phyloP scores from a whole-genome alignment of 495 filamentous ascomycete species.

The Tuber magnatum region DNA sequence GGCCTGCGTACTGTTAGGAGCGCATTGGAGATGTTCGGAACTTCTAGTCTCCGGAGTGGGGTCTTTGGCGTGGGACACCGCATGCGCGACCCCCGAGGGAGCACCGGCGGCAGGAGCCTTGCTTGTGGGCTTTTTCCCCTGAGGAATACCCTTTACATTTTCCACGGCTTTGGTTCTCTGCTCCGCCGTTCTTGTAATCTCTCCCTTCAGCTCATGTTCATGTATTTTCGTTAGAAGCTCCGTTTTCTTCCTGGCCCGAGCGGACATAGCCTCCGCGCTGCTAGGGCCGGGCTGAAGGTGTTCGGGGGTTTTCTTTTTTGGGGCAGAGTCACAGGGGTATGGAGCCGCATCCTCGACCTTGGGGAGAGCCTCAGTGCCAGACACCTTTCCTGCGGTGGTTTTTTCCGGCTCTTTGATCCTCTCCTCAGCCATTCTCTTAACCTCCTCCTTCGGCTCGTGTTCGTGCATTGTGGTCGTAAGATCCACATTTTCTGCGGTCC shows the following conservation, averaged over 20 bases:
- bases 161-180: not conserved
- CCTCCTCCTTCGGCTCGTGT: not conserved
- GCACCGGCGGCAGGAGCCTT: not conserved
- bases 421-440: not conserved
- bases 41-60: too few species aligned
- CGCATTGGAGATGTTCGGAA: too few species aligned
- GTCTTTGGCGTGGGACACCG: not conserved
- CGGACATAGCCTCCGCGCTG: not conserved
- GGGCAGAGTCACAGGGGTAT: not conserved
- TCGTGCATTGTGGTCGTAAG: not conserved
- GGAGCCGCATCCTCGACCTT: not conserved
- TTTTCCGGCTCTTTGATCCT: not conserved
- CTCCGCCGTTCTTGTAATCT: not conserved
- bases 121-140: accelerated
- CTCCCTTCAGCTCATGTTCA: not conserved
- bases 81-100: not conserved
- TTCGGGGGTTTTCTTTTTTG: not conserved
- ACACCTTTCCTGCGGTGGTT: not conserved
- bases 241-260: not conserved
- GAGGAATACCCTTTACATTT: not conserved
- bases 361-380: not conserved
- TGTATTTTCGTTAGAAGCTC: not conserved
- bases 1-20: not conserved
- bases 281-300: not conserved
- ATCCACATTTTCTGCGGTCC: not conserved